These are phyloP conservation scores for Akebia trifoliata DNA, from an alignment of 164 flowering plant species.

Conservation along the genomic window DNA sequence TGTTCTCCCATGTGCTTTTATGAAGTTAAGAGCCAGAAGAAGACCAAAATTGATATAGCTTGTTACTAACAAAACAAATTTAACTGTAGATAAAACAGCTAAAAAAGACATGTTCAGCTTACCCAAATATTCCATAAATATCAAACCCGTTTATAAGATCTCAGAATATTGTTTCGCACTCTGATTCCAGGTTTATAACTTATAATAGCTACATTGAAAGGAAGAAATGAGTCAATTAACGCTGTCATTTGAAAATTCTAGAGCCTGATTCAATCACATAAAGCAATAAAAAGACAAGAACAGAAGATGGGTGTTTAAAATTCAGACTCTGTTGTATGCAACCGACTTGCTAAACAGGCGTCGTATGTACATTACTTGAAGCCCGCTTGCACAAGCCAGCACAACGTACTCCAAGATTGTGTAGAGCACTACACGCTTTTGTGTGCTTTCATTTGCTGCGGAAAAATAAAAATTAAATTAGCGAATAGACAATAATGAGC, in stretches of 20 bases:
- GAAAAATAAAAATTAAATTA: background rate
- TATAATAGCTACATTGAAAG: too few relatives aligned
- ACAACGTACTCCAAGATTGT: conserved; percentile 72
- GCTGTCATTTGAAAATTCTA: conserved; percentile 16
- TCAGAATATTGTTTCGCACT: too few relatives aligned
- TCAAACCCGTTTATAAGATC: too few relatives aligned
- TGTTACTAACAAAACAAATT: too few relatives aligned
- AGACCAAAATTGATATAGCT: too few relatives aligned
- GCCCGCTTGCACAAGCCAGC: conserved; percentile 58
- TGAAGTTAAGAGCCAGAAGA: too few relatives aligned
- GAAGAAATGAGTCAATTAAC: too few relatives aligned
- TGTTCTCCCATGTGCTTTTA: too few relatives aligned
- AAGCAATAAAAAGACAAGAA: background rate
- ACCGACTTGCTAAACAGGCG: conserved; percentile 89
- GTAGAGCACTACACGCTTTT: conserved; percentile 74
- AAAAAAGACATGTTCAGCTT: too few relatives aligned
- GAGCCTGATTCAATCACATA: background rate
- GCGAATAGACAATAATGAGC: background rate
- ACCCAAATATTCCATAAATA: too few relatives aligned
- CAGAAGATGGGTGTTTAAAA: background rate
- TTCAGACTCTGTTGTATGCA: conserved; percentile 84
- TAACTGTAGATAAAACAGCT: too few relatives aligned
- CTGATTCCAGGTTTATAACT: too few relatives aligned
- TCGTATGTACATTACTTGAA: conserved; percentile 79
- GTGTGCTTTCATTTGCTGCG: conserved; percentile 98